Evolutionary conservation across 345 rosid species (phyloP).

Genomic region (Sonneratia caseolaris): DNA sequence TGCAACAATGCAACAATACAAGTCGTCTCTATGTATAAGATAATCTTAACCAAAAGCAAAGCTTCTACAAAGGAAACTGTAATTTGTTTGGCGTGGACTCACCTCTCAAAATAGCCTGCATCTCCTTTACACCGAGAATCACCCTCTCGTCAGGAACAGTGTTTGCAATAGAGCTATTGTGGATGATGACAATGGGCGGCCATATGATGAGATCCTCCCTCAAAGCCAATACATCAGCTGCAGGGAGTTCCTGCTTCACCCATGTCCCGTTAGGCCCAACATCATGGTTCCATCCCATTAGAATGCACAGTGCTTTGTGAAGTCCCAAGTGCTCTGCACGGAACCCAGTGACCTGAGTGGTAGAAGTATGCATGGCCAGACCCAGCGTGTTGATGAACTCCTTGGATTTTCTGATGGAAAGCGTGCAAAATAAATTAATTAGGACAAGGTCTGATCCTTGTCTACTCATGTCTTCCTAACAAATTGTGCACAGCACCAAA

Average conservation of each 20-base stretch:
- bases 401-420: conserved; percentile 25
- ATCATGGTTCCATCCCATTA: conserved; percentile 38
- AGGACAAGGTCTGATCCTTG: not conserved
- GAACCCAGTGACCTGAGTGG: conserved; percentile 15
- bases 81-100: conserved; percentile 3
- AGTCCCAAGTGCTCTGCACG: conserved; percentile 48
- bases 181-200: conserved; percentile 42
- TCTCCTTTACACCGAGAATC: conserved; percentile 23
- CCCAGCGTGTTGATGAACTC: conserved; percentile 23
- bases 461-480: not conserved
- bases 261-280: conserved; percentile 18
- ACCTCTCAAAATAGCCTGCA: conserved; percentile 32
- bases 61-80: not conserved
- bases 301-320: conserved; percentile 39
- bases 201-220: conserved; percentile 47
- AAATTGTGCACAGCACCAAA: not conserved
- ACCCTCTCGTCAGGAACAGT: conserved; percentile 19
- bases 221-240: conserved; percentile 27
- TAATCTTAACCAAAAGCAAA: not conserved
- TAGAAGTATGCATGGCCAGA: conserved; percentile 36
- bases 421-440: not conserved
- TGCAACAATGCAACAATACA: not conserved
- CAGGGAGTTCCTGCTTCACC: conserved; percentile 17
- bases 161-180: conserved; percentile 31
- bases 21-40: not conserved